Base-by-base conservation (phyloP, 2,329 filamentous ascomycete genomes). In the Stachybotrys elegans region DNA sequence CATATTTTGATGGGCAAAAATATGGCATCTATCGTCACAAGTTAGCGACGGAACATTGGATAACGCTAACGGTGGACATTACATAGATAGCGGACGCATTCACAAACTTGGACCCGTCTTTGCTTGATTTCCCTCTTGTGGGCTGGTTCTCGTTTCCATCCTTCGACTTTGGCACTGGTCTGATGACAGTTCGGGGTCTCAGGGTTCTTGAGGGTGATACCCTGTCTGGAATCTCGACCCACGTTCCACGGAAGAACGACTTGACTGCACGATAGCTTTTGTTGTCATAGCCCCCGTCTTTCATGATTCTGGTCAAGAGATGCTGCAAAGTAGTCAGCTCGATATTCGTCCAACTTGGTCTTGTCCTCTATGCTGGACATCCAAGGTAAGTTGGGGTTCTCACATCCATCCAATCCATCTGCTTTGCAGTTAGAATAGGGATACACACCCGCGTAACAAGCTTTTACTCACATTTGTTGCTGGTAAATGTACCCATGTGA, bases 1-100 rank as follows among this genome's bases (percentile, higher is more conserved):
- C n/a, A 6, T 37, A 31, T 19, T 4, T 34, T n/a, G 42, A 44
- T 11, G 29, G 37, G 20, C 12, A 40, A 4, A 44, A 12, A 20
- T 44, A 44, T 3, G 42, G 42, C 42, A 44, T 40, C 42, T 40
- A 14, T 4, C 13, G n/a, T 16, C 19, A 12, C 4, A 23, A 22
- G 32, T 38, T 13, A 32, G 34, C 20, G 5, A 13, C 19, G 17
- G n/a, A 22, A 20, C 21, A 29, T 29, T n/a, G n/a, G 25, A 29
- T 9, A 29, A 9, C 25, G n/a, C 9, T 9, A 8, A 29, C 9
- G 9, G 8, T 29, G n/a, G n/a, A 8, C 25, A 29, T 29, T 29
- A 29, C 25, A 29, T 29, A 29, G n/a, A 29, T 29, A n/a, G 25
- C 25, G 25, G 25, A 29, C 25, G 25, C 25, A 29, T 9, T 9